phyloP scores from a whole-genome alignment of 2,329 filamentous ascomycete species.

The Atkinsonella hypoxylon region DNA sequence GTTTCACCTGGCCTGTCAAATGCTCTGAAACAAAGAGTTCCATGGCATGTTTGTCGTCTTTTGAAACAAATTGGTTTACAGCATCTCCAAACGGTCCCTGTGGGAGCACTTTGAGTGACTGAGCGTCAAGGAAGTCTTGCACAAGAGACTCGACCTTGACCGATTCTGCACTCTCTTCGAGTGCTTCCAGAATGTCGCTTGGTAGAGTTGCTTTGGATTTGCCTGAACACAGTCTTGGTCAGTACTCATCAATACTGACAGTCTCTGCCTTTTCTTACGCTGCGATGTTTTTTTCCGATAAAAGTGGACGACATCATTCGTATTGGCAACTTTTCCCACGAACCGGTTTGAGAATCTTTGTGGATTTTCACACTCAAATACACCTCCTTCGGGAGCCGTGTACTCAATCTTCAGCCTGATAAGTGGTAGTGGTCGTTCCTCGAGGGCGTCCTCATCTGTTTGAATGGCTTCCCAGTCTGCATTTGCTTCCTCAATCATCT shows the following conservation, averaged over 20 bases:
- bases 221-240: conserved; percentile 13
- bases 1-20: conserved; percentile 56
- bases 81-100: conserved; percentile 90
- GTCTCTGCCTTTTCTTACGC: conserved; percentile 12
- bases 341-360: conserved; percentile 94
- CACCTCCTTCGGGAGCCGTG: conserved; percentile 69
- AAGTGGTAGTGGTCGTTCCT: conserved; percentile 62
- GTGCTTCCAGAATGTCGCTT: conserved; percentile 48
- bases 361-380: conserved; percentile 86
- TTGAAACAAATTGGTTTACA: conserved; percentile 84
- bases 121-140: conserved; percentile 71
- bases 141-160: conserved; percentile 86
- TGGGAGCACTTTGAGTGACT: conserved; percentile 84
- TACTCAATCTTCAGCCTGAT: conserved; percentile 88
- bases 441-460: conserved; percentile 45
- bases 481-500: conserved; percentile 78
- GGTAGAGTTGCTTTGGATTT: conserved; percentile 35
- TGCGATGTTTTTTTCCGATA: conserved; percentile 69
- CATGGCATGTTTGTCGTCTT: conserved; percentile 91
- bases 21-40: conserved; percentile 66
- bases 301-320: conserved; percentile 87
- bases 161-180: conserved; percentile 43
- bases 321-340: conserved; percentile 80
- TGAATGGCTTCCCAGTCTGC: conserved; percentile 72
- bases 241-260: conserved; percentile 2